Percentiles rank a stretch among this genome's conserved stretches.
Evolutionary conservation across 768 basidiomycete species (phyloP).

Genomic region (Suillus fuscotomentosus): DNA sequence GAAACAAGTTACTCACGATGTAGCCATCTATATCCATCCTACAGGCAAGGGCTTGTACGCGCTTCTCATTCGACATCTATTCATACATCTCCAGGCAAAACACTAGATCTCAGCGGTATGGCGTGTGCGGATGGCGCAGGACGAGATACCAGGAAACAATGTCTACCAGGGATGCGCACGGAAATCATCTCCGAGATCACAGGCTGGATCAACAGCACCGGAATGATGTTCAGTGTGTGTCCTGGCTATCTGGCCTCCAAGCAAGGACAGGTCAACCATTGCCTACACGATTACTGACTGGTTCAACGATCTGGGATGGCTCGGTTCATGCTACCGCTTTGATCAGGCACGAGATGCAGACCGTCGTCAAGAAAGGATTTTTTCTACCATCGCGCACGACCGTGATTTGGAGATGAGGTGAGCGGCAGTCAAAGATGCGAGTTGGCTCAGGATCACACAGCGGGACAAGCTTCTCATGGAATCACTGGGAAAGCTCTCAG

Average conservation of each 20-base stretch:
- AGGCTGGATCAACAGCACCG: slow-evolving; percentile 18
- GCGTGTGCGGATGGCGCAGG: not conserved
- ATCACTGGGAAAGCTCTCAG: slow-evolving; percentile 6
- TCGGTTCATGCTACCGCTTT: slow-evolving; percentile 5
- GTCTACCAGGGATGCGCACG: slow-evolving; percentile 19
- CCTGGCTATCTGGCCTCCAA: not conserved
- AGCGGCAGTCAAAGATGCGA: not conserved
- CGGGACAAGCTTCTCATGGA: slow-evolving; percentile 16
- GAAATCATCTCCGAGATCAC: slow-evolving; percentile 23
- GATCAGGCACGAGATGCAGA: slow-evolving; percentile 4
- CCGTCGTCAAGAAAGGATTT: slow-evolving; percentile 7
- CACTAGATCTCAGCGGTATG: not conserved
- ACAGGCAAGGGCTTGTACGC: no score
- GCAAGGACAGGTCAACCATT: not conserved
- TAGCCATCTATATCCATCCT: no score
- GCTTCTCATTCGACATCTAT: no score
- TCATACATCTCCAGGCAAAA: no score
- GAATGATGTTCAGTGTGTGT: not conserved
- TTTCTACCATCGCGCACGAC: slow-evolving; percentile 10
- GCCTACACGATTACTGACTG: slow-evolving; percentile 16
- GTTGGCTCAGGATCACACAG: slow-evolving; percentile 9
- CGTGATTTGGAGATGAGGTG: not conserved
- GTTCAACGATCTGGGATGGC: not conserved
- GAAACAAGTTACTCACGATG: no score
- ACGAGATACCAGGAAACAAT: slow-evolving; percentile 2